These are phyloP conservation scores for Salix purpurea DNA, from an alignment of 345 rosid genomes.

Conservation along the genomic window DNA sequence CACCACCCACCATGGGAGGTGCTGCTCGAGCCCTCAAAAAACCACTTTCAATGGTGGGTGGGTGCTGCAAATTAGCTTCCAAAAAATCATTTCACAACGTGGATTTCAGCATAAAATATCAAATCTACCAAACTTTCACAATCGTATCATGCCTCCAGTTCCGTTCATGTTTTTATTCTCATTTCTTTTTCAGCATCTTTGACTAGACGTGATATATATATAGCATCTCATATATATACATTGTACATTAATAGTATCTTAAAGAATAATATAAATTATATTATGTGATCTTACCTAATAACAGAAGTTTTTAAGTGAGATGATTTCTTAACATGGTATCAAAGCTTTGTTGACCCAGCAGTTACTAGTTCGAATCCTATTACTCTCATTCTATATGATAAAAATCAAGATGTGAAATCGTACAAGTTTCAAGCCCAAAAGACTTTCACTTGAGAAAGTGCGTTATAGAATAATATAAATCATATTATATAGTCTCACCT, in stretches of 20 bases:
- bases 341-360: too few species aligned
- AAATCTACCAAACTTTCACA: background rate
- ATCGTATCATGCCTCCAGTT: background rate
- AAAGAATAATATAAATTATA: too few species aligned
- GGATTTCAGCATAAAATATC: background rate
- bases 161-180: background rate
- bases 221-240: background rate
- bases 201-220: background rate
- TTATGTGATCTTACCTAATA: rapidly evolving
- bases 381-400: too few species aligned
- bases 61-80: background rate
- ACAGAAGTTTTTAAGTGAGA: too few species aligned
- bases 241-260: too few species aligned
- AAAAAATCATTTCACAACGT: background rate
- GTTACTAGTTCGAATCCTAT: too few species aligned
- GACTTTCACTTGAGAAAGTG: too few species aligned
- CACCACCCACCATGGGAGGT: background rate
- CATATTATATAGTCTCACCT: too few species aligned
- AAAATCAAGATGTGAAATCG: too few species aligned
- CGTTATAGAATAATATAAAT: too few species aligned
- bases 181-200: background rate
- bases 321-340: rapidly evolving
- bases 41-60: background rate
- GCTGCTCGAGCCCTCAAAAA: background rate
- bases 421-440: too few species aligned